Evolutionary conservation across 1,284 basidiomycete species (phyloP).

Genomic region (Sporisorium sorghi): DNA sequence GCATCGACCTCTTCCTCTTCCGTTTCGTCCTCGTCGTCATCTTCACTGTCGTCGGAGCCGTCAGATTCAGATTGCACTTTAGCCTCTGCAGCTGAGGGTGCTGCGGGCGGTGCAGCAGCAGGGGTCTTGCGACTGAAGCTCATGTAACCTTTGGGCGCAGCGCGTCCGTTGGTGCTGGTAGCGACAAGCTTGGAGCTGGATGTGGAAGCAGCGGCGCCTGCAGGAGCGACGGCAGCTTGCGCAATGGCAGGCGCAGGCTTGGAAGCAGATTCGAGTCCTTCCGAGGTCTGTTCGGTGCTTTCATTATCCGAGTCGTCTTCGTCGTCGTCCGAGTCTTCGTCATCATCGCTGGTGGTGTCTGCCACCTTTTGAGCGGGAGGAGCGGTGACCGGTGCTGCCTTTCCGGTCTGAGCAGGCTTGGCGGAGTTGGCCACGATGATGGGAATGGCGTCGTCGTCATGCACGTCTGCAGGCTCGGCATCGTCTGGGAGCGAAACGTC

Average conservation of each 20-base stretch:
- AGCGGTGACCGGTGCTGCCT: background rate
- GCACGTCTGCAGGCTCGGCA: slow-evolving; percentile 43
- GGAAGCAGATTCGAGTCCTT: slow-evolving; percentile 18
- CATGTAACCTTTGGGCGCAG: slow-evolving; percentile 42
- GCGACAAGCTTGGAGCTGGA: slow-evolving; percentile 26
- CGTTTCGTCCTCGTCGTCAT: slow-evolving; percentile 16
- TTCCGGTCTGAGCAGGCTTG: slow-evolving; percentile 16
- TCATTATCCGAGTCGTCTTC: slow-evolving; percentile 25
- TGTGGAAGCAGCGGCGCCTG: slow-evolving; percentile 4
- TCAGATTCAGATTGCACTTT: slow-evolving; percentile 12
- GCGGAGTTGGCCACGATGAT: slow-evolving; percentile 20
- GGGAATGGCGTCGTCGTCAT: slow-evolving; percentile 37
- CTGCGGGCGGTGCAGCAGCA: slow-evolving; percentile 16
- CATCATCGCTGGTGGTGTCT: slow-evolving; percentile 42
- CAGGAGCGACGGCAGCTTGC: slow-evolving; percentile 14
- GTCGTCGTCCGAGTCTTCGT: slow-evolving; percentile 27
- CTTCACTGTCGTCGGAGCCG: slow-evolving; percentile 22
- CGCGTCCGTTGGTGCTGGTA: slow-evolving; percentile 14
- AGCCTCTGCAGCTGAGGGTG: slow-evolving; percentile 8
- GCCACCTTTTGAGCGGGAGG: slow-evolving; percentile 16
- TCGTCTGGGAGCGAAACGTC: slow-evolving; percentile 34
- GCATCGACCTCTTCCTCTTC: slow-evolving; percentile 11
- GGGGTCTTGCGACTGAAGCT: slow-evolving; percentile 25
- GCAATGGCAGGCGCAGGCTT: slow-evolving; percentile 27
- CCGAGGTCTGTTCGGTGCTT: slow-evolving; percentile 47